Conservation (phyloP, 345 rosid genomes). For the Lepidium aucheri region DNA sequence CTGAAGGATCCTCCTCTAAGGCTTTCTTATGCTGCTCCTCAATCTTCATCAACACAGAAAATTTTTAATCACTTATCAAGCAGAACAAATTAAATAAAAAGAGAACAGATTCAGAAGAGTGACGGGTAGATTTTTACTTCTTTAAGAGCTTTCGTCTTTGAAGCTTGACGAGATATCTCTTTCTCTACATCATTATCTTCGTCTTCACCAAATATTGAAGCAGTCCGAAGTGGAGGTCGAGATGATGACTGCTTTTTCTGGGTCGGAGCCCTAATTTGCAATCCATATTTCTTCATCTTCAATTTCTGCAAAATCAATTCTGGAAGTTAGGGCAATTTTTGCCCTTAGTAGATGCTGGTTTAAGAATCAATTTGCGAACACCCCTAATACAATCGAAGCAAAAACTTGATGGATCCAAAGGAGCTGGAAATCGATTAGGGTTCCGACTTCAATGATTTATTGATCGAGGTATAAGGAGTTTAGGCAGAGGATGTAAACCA, state of each 20-base stretch:
- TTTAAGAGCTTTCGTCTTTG: conserved; percentile 63
- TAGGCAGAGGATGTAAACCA: neutral
- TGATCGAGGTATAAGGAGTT: neutral
- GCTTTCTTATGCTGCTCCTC: conserved; percentile 88
- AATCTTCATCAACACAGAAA: conserved; percentile 30
- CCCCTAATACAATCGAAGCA: neutral
- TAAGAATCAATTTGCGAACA: neutral
- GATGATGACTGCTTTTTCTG: conserved; percentile 46
- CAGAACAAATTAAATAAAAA: neutral
- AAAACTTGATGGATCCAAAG: neutral
- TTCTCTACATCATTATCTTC: conserved; percentile 65
- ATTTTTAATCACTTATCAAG: neutral
- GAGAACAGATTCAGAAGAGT: neutral
- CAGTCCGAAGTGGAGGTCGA: conserved; percentile 44
- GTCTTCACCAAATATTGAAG: conserved; percentile 46
- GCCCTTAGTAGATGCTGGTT: neutral
- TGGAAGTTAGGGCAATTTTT: neutral
- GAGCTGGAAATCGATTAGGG: neutral
- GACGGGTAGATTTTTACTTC: conserved; percentile 33
- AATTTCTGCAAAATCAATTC: neutral
- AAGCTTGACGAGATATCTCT: conserved; percentile 71
- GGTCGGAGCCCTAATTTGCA: conserved; percentile 69
- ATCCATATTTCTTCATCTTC: conserved; percentile 79
- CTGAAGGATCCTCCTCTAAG: conserved; percentile 74
- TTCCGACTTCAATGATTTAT: neutral